These are phyloP conservation scores for Paecilomyces variotii DNA, from an alignment of 2,329 filamentous ascomycete genomes.

Conservation along the genomic window DNA sequence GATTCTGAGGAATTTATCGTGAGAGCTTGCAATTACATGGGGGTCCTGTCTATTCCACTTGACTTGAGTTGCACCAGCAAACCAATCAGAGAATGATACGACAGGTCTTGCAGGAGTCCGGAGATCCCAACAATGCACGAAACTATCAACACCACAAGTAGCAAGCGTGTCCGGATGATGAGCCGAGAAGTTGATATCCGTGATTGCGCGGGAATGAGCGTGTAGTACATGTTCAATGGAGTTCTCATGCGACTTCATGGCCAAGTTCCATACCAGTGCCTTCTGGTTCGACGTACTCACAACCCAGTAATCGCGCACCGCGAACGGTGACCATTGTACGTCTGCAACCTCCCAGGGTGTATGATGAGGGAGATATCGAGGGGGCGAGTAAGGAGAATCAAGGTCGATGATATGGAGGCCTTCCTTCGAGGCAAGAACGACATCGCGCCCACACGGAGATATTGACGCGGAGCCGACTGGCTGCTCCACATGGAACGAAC, in stretches of 20 bases:
- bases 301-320: constrained; percentile 83
- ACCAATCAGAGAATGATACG: constrained; percentile 84
- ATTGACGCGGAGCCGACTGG: constrained; percentile 84
- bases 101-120: constrained; percentile 64
- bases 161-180: constrained; percentile 83
- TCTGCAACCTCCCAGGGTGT: constrained; percentile 93
- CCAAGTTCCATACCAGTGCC: constrained; percentile 88
- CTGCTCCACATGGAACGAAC: constrained; percentile 72
- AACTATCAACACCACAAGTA: constrained; percentile 87
- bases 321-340: constrained; percentile 94
- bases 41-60: constrained; percentile 87
- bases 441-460: constrained; percentile 81
- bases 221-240: constrained; percentile 84
- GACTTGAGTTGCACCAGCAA: constrained; percentile 86
- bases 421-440: constrained; percentile 82
- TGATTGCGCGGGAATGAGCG: constrained; percentile 80
- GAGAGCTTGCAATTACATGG: constrained; percentile 82
- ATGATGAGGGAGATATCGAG: constrained; percentile 75
- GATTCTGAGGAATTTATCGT: constrained; percentile 78
- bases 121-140: constrained; percentile 87
- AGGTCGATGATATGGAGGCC: constrained; percentile 87
- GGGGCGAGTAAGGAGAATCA: constrained; percentile 79
- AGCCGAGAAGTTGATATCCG: constrained; percentile 92
- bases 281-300: constrained; percentile 92
- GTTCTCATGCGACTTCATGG: constrained; percentile 60